Base-by-base conservation (phyloP, 164 flowering plant genomes). In the Vitis rupestris region DNA sequence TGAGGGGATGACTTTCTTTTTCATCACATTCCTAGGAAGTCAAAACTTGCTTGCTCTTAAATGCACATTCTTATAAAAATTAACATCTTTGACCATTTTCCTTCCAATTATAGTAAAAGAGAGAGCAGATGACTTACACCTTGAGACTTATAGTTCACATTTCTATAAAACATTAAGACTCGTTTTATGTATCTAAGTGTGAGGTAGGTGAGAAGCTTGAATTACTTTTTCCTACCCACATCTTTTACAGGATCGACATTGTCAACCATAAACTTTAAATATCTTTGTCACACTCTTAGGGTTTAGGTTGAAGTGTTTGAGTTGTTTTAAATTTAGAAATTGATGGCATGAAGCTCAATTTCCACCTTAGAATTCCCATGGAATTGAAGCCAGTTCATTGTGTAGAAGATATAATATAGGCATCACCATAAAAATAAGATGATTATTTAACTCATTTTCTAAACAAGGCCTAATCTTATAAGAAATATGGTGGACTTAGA, bases 31-130 rank as follows among this genome's bases (percentile, higher is more conserved):
- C 70, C 70, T 58, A 60, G 12, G 31, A 63, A 54, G 65, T 65
- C 23, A 65, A 66, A 67, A 64, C 64, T 59, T 66, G 79, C 64
- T 64, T 57, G 75, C 56, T 69, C 74, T 51, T 65, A 60, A 68
- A 67, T 72, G 59, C 58, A 69, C 64, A 72, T 30, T 52, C 27
- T 74, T 30, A 64, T 63, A 67, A 70, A 64, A 37, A 67, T 74
- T 65, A 69, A 64, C 55, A 59, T 75, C 62, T 65, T 59, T 11
- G 15, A 13, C 23, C 23, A 23, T 59, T 19, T 29, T 61, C 61
- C 47, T 65, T 59, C 56, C 70, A 49, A 27, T 56, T 51, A 52
- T 48, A 31, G 55, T 47, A 63, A 55, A 66, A 66, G 47, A 55
- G 62, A 52, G 17, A 31, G 54, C 50, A 23, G 54, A 52, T 56